A percentile compares a stretch with the other conserved stretches of the same genome.
Conservation (phyloP, 345 rosid genomes). For the Gynandropsis gynandra region DNA sequence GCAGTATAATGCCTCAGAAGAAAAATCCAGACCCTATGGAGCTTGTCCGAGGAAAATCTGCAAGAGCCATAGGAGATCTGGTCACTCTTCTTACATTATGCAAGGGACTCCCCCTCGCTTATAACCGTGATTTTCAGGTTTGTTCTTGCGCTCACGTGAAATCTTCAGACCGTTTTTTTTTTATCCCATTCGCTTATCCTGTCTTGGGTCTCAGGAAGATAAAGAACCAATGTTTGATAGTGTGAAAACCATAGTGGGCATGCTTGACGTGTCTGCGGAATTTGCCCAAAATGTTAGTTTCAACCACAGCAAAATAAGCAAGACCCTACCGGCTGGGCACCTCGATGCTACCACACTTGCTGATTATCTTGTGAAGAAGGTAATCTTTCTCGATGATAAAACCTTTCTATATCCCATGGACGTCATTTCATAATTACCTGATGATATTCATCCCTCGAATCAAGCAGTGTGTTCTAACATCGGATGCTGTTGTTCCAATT, state of each 20-base stretch:
- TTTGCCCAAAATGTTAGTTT: conserved; percentile 81
- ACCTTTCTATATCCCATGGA: not conserved
- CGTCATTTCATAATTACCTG: too few relatives aligned
- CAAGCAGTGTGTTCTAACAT: too few relatives aligned
- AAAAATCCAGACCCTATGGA: conserved; percentile 99
- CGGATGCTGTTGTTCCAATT: not conserved
- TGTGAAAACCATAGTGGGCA: conserved; percentile 65
- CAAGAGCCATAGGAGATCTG: conserved; percentile 74
- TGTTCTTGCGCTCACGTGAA: too few relatives aligned
- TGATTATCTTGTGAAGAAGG: conserved; percentile 92
- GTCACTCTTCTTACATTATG: conserved; percentile 79
- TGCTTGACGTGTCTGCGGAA: conserved; percentile 93
- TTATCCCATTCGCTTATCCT: too few relatives aligned
- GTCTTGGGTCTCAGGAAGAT: conserved; percentile 50
- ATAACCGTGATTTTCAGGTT: conserved; percentile 71
- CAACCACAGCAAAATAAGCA: conserved; percentile 53
- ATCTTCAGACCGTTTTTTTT: too few relatives aligned
- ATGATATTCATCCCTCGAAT: too few relatives aligned
- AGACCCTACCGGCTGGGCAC: conserved; percentile 79
- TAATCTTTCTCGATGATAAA: conserved; percentile 8
- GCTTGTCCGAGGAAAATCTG: conserved; percentile 94
- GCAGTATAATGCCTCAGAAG: conserved; percentile 99
- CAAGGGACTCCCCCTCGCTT: conserved; percentile 97
- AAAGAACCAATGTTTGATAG: conserved; percentile 93
- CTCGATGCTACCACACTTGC: conserved; percentile 97